A percentile compares a stretch with the other conserved stretches of the same genome.
phyloP scores from a whole-genome alignment of 441 rosid species.

The Pelargonium fulgidum region DNA sequence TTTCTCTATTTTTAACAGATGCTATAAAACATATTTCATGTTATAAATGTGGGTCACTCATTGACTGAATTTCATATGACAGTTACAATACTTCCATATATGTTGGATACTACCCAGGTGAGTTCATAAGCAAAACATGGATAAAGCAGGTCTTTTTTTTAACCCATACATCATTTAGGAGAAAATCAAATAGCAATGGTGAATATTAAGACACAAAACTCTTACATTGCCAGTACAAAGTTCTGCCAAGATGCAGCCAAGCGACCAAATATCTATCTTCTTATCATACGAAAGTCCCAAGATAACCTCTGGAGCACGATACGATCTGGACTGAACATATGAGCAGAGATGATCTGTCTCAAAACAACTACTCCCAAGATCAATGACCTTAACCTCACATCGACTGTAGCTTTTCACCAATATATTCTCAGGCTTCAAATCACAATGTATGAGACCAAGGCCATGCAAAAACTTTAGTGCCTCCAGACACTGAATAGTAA shows the following conservation, averaged over 20 bases:
- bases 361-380: conserved; percentile 98
- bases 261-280: conserved; percentile 93
- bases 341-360: conserved; percentile 97
- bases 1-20: too few relatives aligned
- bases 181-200: neutral
- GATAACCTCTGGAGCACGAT: conserved; percentile 96
- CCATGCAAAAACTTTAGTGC: conserved; percentile 83
- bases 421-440: conserved; percentile 90
- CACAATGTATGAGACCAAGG: conserved; percentile 92
- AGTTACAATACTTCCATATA: too few relatives aligned
- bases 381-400: conserved; percentile 95
- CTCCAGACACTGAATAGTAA: conserved; percentile 88
- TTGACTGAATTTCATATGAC: too few relatives aligned
- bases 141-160: neutral
- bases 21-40: too few relatives aligned
- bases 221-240: conserved; percentile 97
- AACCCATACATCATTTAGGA: neutral
- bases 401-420: conserved; percentile 93
- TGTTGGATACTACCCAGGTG: too few relatives aligned
- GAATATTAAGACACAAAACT: neutral
- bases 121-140: too few relatives aligned
- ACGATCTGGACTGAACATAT: conserved; percentile 93
- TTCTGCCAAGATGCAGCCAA: conserved; percentile 96
- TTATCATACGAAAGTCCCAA: conserved; percentile 87
- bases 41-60: too few relatives aligned